Percentiles rank a stretch among this genome's conserved stretches.
phyloP scores from a whole-genome alignment of 495 filamentous ascomycete genomes.

The Pyrenula massariospora region DNA sequence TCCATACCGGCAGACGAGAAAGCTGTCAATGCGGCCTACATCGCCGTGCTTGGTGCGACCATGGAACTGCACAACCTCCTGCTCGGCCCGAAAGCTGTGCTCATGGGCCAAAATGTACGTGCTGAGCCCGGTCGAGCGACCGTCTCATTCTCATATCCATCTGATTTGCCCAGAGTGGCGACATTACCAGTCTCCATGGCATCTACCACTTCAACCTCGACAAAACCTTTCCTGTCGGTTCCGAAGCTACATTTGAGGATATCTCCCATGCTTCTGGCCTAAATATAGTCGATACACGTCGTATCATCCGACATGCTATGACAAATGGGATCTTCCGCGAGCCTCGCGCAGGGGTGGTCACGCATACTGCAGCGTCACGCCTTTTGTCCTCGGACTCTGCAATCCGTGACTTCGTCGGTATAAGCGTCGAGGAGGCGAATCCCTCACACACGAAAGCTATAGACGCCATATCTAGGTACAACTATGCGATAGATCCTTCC shows the following conservation, averaged over 20 bases:
- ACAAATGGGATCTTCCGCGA: conserved; percentile 8
- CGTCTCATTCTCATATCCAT: too few relatives aligned
- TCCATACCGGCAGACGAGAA: conserved; percentile 3
- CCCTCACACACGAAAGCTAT: neutral
- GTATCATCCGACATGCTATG: conserved; percentile 8
- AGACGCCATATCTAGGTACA: neutral
- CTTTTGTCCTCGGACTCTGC: neutral
- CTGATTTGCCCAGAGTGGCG: neutral
- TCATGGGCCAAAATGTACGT: neutral
- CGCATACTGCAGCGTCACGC: conserved; percentile 7
- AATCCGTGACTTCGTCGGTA: neutral
- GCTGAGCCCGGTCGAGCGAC: neutral
- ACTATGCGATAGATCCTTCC: neutral
- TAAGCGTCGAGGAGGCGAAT: neutral
- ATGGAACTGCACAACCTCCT: conserved; percentile 11
- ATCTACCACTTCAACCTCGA: conserved; percentile 6
- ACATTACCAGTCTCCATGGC: conserved; percentile 7
- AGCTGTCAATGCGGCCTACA: conserved; percentile 5
- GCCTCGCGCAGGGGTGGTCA: conserved; percentile 2
- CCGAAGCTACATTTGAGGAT: conserved; percentile 2
- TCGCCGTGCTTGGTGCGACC: conserved; percentile 5
- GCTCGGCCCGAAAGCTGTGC: conserved; percentile 7
- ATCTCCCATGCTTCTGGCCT: neutral
- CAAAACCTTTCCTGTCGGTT: neutral
- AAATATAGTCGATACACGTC: neutral